A percentile compares a stretch with the other conserved stretches of the same genome.
Evolutionary conservation across 139 green algal genomes (phyloP).

Genomic region (Nannochloris sp.): DNA sequence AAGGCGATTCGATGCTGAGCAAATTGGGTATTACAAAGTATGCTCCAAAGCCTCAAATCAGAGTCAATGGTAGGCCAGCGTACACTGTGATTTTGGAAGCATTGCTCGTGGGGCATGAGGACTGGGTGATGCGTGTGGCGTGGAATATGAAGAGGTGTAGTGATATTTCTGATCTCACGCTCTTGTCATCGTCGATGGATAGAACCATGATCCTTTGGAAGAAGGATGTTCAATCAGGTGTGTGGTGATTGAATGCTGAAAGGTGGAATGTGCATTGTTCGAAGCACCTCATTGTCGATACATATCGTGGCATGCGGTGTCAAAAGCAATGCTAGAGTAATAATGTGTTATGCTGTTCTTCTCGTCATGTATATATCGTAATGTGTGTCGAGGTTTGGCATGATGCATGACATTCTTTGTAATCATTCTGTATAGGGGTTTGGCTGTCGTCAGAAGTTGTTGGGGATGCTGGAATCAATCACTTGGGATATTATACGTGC

Average conservation of each 20-base stretch:
- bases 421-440: constrained; percentile 30
- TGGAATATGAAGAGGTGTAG: constrained; percentile 46
- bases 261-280: constrained; percentile 16
- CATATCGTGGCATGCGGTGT: constrained; percentile 19
- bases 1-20: background rate
- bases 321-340: constrained; percentile 28
- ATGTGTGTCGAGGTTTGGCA: background rate
- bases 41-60: background rate
- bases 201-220: constrained; percentile 90
- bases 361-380: background rate
- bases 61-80: background rate
- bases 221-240: constrained; percentile 42
- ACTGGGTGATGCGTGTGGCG: constrained; percentile 82
- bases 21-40: background rate
- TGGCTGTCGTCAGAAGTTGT: constrained; percentile 80
- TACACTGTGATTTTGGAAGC: constrained; percentile 59
- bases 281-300: constrained; percentile 21
- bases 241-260: background rate
- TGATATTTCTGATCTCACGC: constrained; percentile 16
- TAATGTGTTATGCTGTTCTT: background rate
- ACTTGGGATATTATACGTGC: constrained; percentile 64
- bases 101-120: constrained; percentile 85
- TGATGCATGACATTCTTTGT: background rate
- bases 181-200: constrained; percentile 91
- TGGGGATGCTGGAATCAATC: constrained; percentile 69